Evolutionary conservation across 352 stramenopile genomes (phyloP).

Genomic region (Globisporangium parvum): DNA sequence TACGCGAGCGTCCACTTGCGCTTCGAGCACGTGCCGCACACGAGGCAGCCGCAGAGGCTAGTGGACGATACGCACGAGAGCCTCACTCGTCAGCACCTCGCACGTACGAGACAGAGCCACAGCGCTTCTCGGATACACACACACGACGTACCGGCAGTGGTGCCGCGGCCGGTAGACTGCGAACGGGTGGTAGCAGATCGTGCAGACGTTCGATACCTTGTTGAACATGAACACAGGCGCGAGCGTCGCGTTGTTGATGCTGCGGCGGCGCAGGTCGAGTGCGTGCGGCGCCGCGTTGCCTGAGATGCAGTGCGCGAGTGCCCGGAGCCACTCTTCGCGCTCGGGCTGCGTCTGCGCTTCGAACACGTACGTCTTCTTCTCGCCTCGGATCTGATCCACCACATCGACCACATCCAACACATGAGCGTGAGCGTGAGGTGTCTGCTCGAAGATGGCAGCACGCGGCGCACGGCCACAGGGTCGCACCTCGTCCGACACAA

Average conservation of each 20-base stretch:
- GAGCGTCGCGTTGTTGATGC: slow-evolving; percentile 65
- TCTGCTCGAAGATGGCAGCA: slow-evolving; percentile 9
- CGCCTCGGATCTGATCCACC: slow-evolving; percentile 25
- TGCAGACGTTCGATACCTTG: slow-evolving; percentile 83
- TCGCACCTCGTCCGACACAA: slow-evolving; percentile 24
- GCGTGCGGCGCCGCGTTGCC: slow-evolving; percentile 34
- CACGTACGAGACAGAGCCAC: not conserved
- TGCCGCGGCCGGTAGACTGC: slow-evolving; percentile 77
- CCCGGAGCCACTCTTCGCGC: slow-evolving; percentile 79
- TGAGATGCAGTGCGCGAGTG: slow-evolving; percentile 69
- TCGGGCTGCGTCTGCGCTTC: slow-evolving; percentile 55
- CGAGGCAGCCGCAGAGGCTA: slow-evolving; percentile 73
- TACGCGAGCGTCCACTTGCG: slow-evolving; percentile 73
- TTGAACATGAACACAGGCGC: slow-evolving; percentile 87
- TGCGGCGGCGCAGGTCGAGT: slow-evolving; percentile 52
- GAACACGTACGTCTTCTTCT: slow-evolving; percentile 52
- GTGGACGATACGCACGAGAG: slow-evolving; percentile 4
- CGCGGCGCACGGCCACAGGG: not conserved
- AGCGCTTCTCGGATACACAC: not conserved
- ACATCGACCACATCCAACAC: too few species aligned
- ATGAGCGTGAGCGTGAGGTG: not conserved
- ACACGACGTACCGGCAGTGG: slow-evolving; percentile 59
- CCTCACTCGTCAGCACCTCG: not conserved
- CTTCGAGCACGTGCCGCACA: slow-evolving; percentile 80
- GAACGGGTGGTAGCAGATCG: slow-evolving; percentile 78